These are phyloP conservation scores for Malassezia globosa DNA, from an alignment of 1,284 basidiomycete species.

Conservation along the genomic window DNA sequence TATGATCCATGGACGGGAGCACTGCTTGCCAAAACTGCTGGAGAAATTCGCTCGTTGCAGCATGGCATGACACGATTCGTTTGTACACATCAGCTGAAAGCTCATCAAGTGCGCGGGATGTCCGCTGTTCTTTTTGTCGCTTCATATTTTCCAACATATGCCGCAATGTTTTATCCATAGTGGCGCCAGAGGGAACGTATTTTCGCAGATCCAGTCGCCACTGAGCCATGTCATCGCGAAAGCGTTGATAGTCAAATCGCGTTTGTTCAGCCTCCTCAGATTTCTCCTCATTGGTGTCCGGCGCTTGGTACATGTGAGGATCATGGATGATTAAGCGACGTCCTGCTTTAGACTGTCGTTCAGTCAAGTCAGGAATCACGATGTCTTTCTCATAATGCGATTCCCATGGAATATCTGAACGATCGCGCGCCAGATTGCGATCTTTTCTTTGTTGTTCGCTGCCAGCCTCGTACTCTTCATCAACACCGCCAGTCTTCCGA, in stretches of 20 bases:
- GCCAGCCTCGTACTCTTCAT: constrained; percentile 28
- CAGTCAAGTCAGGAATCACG: constrained; percentile 73
- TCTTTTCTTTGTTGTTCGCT: no score
- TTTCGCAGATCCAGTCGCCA: constrained; percentile 7
- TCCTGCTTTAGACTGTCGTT: constrained; percentile 56
- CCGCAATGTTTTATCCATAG: constrained; percentile 4
- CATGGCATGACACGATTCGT: constrained; percentile 76
- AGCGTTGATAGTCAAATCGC: background rate
- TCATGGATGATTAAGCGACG: constrained; percentile 65
- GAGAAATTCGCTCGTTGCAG: constrained; percentile 85
- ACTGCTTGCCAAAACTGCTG: constrained; percentile 87
- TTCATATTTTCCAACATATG: constrained; percentile 18
- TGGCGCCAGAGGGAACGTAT: background rate
- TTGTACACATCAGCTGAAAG: constrained; percentile 67
- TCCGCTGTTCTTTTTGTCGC: constrained; percentile 3
- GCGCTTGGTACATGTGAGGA: constrained; percentile 22
- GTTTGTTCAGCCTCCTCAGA: background rate
- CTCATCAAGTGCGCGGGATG: background rate
- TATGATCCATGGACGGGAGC: constrained; percentile 53
- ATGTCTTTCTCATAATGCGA: constrained; percentile 57
- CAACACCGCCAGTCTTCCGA: constrained; percentile 34
- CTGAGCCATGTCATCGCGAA: background rate
- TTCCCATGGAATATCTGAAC: background rate
- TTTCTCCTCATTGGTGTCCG: constrained; percentile 18
- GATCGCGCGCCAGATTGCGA: no score